Conservation (phyloP, 2,329 filamentous ascomycete genomes). For the Cadophora sp. region DNA sequence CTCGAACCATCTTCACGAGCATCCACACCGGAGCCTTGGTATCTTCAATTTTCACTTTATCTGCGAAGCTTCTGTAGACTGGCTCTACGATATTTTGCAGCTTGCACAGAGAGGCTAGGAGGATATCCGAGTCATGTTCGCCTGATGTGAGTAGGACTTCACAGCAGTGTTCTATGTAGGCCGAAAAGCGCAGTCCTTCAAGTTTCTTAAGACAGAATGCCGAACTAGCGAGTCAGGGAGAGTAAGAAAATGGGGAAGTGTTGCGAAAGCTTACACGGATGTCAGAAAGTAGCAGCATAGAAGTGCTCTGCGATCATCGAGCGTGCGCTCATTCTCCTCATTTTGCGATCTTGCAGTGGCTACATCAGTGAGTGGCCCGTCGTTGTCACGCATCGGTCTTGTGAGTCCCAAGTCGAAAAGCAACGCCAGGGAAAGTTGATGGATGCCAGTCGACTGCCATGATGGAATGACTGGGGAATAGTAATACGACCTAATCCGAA, state of each 20-base stretch:
- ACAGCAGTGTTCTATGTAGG: constrained; percentile 36
- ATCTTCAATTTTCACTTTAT: constrained; percentile 19
- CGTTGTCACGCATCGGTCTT: constrained; percentile 29
- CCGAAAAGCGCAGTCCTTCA: constrained; percentile 31
- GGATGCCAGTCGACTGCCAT: constrained; percentile 28
- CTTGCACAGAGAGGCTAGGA: constrained; percentile 33
- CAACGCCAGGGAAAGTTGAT: constrained; percentile 33
- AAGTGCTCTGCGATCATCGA: constrained; percentile 35
- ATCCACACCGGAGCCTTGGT: constrained; percentile 33
- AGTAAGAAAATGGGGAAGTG: background rate
- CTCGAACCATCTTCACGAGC: constrained; percentile 28
- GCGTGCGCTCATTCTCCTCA: constrained; percentile 28
- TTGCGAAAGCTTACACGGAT: constrained; percentile 29
- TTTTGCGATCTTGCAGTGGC: background rate
- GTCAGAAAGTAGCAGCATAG: constrained; percentile 32
- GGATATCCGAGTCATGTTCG: constrained; percentile 31
- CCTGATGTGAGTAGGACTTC: constrained; percentile 26
- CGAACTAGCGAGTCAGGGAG: constrained; percentile 17
- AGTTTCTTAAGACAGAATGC: constrained; percentile 31
- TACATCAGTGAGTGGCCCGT: constrained; percentile 23
- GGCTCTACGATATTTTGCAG: constrained; percentile 32
- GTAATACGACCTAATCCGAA: constrained; percentile 29
- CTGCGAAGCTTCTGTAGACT: constrained; percentile 26
- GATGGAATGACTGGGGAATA: constrained; percentile 30
- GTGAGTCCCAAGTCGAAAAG: constrained; percentile 37